These are phyloP conservation scores for Trichoderma sp. DNA, from an alignment of 2,329 filamentous ascomycete species.

Conservation along the genomic window DNA sequence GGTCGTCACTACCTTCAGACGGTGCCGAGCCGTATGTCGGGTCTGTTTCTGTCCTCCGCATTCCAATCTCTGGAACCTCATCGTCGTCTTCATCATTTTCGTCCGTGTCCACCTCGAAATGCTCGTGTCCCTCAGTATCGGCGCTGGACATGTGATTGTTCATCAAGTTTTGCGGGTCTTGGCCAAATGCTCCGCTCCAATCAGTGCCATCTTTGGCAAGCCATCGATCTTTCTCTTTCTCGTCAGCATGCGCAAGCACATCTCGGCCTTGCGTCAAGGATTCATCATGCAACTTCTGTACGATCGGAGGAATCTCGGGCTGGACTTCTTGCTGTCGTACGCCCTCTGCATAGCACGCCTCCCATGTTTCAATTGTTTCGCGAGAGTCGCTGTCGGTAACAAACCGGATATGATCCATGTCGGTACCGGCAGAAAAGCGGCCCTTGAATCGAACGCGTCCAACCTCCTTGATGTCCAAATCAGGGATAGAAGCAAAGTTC, in stretches of 20 bases:
- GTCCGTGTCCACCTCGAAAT: constrained; percentile 41
- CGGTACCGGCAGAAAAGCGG: constrained; percentile 86
- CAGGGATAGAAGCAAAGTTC: constrained; percentile 69
- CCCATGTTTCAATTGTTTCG: constrained; percentile 94
- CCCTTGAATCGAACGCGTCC: constrained; percentile 79
- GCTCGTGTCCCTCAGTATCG: constrained; percentile 44
- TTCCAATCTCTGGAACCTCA: constrained; percentile 55
- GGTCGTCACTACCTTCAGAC: constrained; percentile 35
- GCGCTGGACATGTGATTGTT: constrained; percentile 34
- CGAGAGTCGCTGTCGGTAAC: constrained; percentile 84
- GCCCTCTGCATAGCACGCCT: constrained; percentile 86
- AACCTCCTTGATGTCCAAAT: constrained; percentile 75
- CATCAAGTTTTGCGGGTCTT: constrained; percentile 64
- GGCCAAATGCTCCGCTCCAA: constrained; percentile 83
- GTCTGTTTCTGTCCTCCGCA: constrained; percentile 55
- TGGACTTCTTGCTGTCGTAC: constrained; percentile 72
- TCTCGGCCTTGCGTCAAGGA: constrained; percentile 79
- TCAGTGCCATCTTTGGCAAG: constrained; percentile 77
- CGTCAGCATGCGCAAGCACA: constrained; percentile 70
- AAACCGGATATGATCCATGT: constrained; percentile 80
- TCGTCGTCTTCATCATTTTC: constrained; percentile 38
- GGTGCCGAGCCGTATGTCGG: constrained; percentile 29
- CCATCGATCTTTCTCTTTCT: constrained; percentile 76
- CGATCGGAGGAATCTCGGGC: constrained; percentile 69
- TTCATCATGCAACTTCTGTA: constrained; percentile 77